Base-by-base conservation (phyloP, 1,139 yeast genomes). In the Yamadazyma songkhlaensis region DNA sequence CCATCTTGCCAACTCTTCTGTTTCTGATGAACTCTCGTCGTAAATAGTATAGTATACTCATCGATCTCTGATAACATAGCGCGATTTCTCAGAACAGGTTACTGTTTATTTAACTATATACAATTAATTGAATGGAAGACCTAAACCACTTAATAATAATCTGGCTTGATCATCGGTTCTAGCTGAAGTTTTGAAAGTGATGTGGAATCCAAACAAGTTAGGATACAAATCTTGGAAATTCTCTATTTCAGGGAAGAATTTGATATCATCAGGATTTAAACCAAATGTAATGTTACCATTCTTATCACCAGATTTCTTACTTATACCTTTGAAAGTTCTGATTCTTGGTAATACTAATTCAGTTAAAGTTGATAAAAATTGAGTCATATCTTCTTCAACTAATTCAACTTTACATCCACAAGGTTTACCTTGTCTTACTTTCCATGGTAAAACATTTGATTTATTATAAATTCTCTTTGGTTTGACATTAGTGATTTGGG, bases 301-400 rank as follows among this genome's bases (percentile, higher is more conserved):
- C 39, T 77, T 71, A 59, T 90, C 97, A 43, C 98, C 98, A 3
- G 92, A 68, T 32, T 77, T 69, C 59, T 79, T 79, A 34, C 80
- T 76, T 39, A 94, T 72, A 35, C 97, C 97, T 47, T 70, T 67
- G 62, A 86, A 92, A 34, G 90, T 87, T 75, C 95, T 84, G 43
- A 90, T 80, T 62, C 96, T 79, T 35, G 99, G 98, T 51, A 92
- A 74, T 22, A 94, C 98, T 50, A 94, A 70, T 62, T 94, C 98
- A 2, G 95, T 79, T 53, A 94, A 67, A 1, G 98, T 92, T 15
- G 84, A 65, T 43, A 94, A 59, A 55, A 94, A 92, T 63, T 89
- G 97, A 39, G 81, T 67, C 84, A 90, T 86, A 40, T 87, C 87
- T 46, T 84, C 76, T 33, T 97, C 98, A 26, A 72, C 71, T 42